Base-by-base conservation (phyloP, 2,329 filamentous ascomycete genomes). In the Fusarium oligoseptatum region DNA sequence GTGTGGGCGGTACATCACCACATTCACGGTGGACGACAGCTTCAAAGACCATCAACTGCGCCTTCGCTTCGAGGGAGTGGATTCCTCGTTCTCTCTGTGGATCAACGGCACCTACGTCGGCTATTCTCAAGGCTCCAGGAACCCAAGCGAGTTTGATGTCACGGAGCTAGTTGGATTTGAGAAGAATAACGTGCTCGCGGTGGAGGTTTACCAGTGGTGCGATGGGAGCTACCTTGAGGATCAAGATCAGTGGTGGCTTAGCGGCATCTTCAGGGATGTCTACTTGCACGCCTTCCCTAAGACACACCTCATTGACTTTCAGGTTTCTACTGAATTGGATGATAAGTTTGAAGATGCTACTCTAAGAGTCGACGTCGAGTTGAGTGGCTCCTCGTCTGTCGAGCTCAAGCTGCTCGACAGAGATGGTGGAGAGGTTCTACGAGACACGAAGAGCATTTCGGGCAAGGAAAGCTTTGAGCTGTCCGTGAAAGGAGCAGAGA, bases 1-100 rank as follows among this genome's bases (percentile, higher is more conserved):
- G 60, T 87, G 86, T 60, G 92, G 92, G 4, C 88, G 88, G 1
- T 94, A 94, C 75, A 20, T 56, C 10, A 34, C 29, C 8, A 34
- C 29, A 1, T 37, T 56, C 32, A 17, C 12, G n/a, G 5, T 56
- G 1, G 29, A 15, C 3, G 29, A 34, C 3, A 10, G 14, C 32
- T 56, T 56, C 32, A 20, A 37, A 10, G 32, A 22, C 7, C 29
- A 56, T 5, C 52, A 56, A 15, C 20, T 56, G 20, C 29, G 52
- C 0, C 32, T 56, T 8, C 52, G 52, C 8, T 56, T 56, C 52
- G 52, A 56, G 32, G 52, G 52, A 4, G 52, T 37, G 8, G 52
- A 56, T 20, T 56, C 52, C 4, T 10, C 52, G 14, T 56, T 56
- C 20, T 36, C 29, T 2, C n/a, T 56, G 1, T 34, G 32, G n/a